A percentile compares a stretch with the other conserved stretches of the same genome.
phyloP scores from a whole-genome alignment of 305 asterid genomes.

The Fraxinus paxiana region DNA sequence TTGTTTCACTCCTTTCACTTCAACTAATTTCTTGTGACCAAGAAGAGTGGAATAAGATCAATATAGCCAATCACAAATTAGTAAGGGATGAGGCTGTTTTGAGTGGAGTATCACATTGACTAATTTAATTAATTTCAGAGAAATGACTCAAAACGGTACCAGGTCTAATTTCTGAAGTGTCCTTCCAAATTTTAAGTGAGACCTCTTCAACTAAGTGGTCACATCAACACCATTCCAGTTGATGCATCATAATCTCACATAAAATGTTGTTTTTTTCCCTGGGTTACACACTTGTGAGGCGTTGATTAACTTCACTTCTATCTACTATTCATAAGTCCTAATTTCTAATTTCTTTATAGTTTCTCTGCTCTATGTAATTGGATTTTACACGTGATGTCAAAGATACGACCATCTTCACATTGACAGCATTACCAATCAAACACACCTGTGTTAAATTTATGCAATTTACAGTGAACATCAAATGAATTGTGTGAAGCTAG shows the following conservation, averaged over 20 bases:
- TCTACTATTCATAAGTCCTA: not conserved
- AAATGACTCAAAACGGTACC: not conserved
- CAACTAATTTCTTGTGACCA: not conserved
- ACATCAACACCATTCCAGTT: not conserved
- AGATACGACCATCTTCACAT: not conserved
- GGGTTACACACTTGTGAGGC: not conserved
- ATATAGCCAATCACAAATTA: conserved; percentile 1
- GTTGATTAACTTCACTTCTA: not conserved
- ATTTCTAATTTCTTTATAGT: not conserved
- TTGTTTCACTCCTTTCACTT: not conserved
- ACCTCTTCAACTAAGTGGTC: not conserved
- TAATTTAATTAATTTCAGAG: not conserved
- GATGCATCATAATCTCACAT: not conserved
- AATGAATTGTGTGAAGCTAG: not conserved
- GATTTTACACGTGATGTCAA: not conserved
- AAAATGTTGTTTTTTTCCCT: not conserved
- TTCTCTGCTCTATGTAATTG: not conserved
- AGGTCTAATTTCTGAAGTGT: not conserved
- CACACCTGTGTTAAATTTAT: not conserved
- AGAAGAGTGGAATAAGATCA: not conserved
- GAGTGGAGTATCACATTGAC: not conserved
- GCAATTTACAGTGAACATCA: not conserved
- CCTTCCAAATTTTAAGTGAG: not conserved
- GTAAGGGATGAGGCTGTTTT: not conserved
- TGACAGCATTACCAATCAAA: not conserved